Conservation (phyloP, 176 grass and related monocot genomes). For the Lolium perenne region DNA sequence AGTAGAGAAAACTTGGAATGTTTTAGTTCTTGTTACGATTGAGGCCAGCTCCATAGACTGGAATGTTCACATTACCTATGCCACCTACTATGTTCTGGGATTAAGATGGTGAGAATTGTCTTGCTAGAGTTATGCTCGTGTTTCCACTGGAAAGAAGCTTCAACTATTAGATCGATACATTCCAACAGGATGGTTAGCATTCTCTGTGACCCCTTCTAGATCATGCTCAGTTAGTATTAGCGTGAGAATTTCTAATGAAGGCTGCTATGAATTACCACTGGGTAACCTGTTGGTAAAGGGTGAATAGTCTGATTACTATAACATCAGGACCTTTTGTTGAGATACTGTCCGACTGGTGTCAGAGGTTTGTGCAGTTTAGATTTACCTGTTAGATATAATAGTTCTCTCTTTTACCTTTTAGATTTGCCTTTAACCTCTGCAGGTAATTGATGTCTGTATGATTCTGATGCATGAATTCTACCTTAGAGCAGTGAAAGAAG, state of each 20-base stretch:
- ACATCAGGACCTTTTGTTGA: no score
- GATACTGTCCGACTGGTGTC: no score
- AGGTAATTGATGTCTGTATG: slow-evolving; percentile 5
- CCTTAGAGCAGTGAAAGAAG: slow-evolving; percentile 30
- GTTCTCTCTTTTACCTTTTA: slow-evolving; percentile 21
- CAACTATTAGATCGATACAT: slow-evolving; percentile 11
- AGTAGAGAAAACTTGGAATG: slow-evolving; percentile 13
- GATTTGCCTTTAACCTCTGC: slow-evolving; percentile 19
- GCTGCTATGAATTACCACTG: slow-evolving; percentile 23
- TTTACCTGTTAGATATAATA: background rate
- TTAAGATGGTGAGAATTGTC: background rate
- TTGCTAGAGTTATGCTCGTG: slow-evolving; percentile 12
- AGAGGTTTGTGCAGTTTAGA: no score
- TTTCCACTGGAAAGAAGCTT: slow-evolving; percentile 15
- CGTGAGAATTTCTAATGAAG: background rate
- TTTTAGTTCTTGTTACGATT: background rate
- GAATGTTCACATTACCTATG: background rate
- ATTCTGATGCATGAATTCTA: slow-evolving; percentile 26
- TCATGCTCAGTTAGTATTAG: background rate
- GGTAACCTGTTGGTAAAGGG: slow-evolving; percentile 28
- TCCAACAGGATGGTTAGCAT: slow-evolving; percentile 17
- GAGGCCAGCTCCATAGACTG: background rate
- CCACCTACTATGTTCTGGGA: background rate
- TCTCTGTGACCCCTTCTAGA: background rate
- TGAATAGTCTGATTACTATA: slow-evolving; percentile 13